Conservation (phyloP, 2,329 filamentous ascomycete species). For the Alternaria longipes region DNA sequence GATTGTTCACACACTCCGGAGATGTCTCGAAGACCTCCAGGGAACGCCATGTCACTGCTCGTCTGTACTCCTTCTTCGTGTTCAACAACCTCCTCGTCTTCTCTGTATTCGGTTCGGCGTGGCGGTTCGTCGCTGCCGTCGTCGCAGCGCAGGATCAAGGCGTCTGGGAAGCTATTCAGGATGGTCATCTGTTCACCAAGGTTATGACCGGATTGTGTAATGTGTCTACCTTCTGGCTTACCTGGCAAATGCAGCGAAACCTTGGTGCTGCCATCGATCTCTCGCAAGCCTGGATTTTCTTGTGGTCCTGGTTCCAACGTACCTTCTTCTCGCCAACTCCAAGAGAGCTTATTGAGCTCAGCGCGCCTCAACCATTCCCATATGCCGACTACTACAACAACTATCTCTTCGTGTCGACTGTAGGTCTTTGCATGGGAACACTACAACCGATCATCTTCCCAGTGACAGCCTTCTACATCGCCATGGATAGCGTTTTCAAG, state of each 20-base stretch:
- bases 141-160: slow-evolving; percentile 63
- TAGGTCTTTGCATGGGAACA: slow-evolving; percentile 82
- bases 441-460: slow-evolving; percentile 89
- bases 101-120: slow-evolving; percentile 88
- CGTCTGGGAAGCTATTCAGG: slow-evolving; percentile 72
- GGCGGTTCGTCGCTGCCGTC: slow-evolving; percentile 76
- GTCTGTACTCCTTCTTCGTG: slow-evolving; percentile 95
- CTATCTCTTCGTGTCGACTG: slow-evolving; percentile 90
- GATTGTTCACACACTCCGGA: slow-evolving; percentile 81
- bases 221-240: slow-evolving; percentile 88
- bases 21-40: slow-evolving; percentile 91
- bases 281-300: slow-evolving; percentile 81
- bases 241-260: slow-evolving; percentile 90
- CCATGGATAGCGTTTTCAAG: slow-evolving; percentile 85
- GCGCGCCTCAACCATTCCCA: slow-evolving; percentile 89
- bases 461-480: slow-evolving; percentile 87
- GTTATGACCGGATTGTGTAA: slow-evolving; percentile 79
- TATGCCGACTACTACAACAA: slow-evolving; percentile 98
- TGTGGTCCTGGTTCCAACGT: slow-evolving; percentile 81
- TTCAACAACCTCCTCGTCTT: slow-evolving; percentile 97
- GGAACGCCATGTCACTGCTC: slow-evolving; percentile 83
- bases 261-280: slow-evolving; percentile 84
- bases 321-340: slow-evolving; percentile 87
- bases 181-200: slow-evolving; percentile 69
- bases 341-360: slow-evolving; percentile 88